Evolutionary conservation across 2,329 filamentous ascomycete genomes (phyloP).

Genomic region (Fonsecaea pugnacius): DNA sequence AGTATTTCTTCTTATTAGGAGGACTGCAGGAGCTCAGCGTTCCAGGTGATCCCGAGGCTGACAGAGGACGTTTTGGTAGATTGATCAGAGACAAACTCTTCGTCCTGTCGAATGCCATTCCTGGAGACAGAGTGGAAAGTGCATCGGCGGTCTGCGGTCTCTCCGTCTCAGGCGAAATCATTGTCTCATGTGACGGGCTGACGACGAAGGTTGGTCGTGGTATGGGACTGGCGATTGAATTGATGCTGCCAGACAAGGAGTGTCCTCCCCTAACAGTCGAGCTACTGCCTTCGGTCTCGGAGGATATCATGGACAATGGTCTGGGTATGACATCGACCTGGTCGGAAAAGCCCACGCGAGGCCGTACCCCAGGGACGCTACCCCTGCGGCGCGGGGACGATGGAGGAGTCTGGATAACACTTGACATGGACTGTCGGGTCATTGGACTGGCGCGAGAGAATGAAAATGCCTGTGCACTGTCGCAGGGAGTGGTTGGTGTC

Average conservation of each 20-base stretch:
- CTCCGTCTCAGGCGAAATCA: constrained; percentile 40
- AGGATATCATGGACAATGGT: constrained; percentile 81
- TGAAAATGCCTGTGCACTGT: constrained; percentile 39
- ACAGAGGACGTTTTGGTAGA: constrained; percentile 47
- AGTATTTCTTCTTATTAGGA: constrained; percentile 39
- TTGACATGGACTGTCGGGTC: constrained; percentile 36
- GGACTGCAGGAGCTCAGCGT: constrained; percentile 34
- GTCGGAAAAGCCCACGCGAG: constrained; percentile 81
- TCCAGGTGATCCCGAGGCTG: constrained; percentile 43
- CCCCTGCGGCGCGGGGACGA: constrained; percentile 40
- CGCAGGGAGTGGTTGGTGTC: constrained; percentile 58
- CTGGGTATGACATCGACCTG: constrained; percentile 81
- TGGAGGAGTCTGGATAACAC: constrained; percentile 30
- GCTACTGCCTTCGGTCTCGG: constrained; percentile 77
- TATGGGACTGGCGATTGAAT: constrained; percentile 68
- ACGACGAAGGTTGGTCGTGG: constrained; percentile 46
- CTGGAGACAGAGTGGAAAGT: constrained; percentile 31
- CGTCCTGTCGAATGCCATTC: constrained; percentile 40
- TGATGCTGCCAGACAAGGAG: constrained; percentile 77
- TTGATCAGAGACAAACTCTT: constrained; percentile 27
- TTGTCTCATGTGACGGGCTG: constrained; percentile 26
- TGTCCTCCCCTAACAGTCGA: constrained; percentile 71
- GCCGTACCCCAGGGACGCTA: constrained; percentile 46
- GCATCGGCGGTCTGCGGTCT: constrained; percentile 53
- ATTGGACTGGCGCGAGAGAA: constrained; percentile 38